Percentiles rank a stretch among this genome's conserved stretches.
Conservation (phyloP, 2,329 filamentous ascomycete genomes). For the Botrytis elliptica region DNA sequence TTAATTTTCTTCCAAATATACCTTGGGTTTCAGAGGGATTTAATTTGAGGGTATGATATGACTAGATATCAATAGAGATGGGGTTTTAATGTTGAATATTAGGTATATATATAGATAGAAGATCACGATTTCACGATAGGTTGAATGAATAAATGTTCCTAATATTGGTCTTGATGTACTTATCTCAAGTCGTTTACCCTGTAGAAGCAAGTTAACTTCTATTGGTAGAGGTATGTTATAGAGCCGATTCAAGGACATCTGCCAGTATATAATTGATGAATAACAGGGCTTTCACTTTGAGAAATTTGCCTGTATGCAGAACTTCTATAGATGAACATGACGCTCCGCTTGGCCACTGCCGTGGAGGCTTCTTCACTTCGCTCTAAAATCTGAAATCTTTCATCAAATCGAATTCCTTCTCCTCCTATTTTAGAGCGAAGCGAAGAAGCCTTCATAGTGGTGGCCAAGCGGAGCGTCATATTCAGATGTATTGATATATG, state of each 20-base stretch:
- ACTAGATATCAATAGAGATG: neutral
- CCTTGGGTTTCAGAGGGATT: neutral
- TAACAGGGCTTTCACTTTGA: neutral
- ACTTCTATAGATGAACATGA: neutral
- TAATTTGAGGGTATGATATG: neutral
- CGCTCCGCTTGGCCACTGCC: slow-evolving; percentile 3
- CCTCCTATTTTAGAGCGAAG: neutral
- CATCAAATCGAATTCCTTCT: neutral
- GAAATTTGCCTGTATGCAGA: neutral
- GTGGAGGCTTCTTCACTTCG: slow-evolving; percentile 1
- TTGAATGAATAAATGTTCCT: neutral
- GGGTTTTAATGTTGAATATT: neutral
- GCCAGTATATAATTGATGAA: neutral
- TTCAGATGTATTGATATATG: neutral
- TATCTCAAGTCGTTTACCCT: neutral
- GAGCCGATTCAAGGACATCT: neutral
- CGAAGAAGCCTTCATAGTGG: neutral
- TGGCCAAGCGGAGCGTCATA: neutral
- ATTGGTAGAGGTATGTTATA: neutral
- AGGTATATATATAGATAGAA: neutral
- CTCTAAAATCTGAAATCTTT: neutral
- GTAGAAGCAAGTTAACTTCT: too few relatives aligned
- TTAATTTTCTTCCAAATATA: neutral
- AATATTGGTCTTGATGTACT: neutral
- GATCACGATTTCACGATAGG: slow-evolving; percentile 5